A percentile compares a stretch with the other conserved stretches of the same genome.
Evolutionary conservation across 148 eudicot genomes (phyloP).

Genomic region (Hydrangea macrophylla): DNA sequence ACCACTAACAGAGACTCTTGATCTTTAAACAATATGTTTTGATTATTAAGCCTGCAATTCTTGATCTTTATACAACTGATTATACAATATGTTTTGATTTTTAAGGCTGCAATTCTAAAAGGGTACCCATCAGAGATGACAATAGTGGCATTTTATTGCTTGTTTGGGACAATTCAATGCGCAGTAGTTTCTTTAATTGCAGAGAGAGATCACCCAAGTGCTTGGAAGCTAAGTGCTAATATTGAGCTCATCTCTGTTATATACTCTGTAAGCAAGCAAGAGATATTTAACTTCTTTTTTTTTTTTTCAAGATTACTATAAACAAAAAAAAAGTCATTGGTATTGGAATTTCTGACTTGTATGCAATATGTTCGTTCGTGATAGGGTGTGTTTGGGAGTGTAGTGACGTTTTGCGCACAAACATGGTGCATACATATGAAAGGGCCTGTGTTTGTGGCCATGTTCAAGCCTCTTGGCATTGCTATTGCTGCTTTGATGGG

Average conservation of each 20-base stretch:
- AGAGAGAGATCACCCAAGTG: constrained; percentile 27
- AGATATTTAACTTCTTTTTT: no score
- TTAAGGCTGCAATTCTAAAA: constrained; percentile 48
- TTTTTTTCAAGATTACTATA: no score
- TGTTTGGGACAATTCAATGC: constrained; percentile 45
- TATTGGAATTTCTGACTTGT: no score
- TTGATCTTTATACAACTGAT: neutral
- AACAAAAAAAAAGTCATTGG: no score
- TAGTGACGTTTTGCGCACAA: constrained; percentile 16
- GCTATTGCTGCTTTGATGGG: constrained; percentile 43
- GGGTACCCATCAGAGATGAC: constrained; percentile 47
- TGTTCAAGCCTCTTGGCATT: constrained; percentile 49
- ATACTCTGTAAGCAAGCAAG: constrained; percentile 39
- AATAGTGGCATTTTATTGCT: constrained; percentile 48
- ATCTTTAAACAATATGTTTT: neutral
- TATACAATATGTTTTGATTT: neutral
- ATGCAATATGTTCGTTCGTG: neutral
- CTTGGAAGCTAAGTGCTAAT: constrained; percentile 34
- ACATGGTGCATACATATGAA: constrained; percentile 47
- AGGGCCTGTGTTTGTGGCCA: constrained; percentile 50
- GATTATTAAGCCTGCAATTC: constrained; percentile 35
- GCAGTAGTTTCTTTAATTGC: constrained; percentile 26
- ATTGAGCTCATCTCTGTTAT: constrained; percentile 39
- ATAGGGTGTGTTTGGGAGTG: constrained; percentile 37
- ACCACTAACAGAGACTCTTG: neutral